phyloP scores from a whole-genome alignment of 2,329 filamentous ascomycete genomes.

The Fusarium pseudocircinatum region DNA sequence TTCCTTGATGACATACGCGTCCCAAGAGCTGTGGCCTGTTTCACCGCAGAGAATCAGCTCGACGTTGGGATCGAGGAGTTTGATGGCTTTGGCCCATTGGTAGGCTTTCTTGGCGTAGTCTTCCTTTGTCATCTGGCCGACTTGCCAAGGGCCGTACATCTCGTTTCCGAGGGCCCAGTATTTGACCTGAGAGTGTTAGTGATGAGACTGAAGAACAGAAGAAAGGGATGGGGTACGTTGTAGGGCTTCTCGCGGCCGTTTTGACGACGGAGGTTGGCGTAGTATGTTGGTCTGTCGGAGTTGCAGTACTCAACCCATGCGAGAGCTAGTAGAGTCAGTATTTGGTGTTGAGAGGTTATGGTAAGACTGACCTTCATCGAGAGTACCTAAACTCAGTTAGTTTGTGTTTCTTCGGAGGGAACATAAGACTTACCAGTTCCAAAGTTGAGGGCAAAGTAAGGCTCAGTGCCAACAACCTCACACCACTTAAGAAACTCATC shows the following conservation, averaged over 20 bases:
- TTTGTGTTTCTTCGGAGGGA: neutral
- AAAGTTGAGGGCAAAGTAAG: slow-evolving; percentile 83
- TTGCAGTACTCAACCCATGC: slow-evolving; percentile 92
- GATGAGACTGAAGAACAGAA: accelerated
- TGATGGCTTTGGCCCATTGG: slow-evolving; percentile 78
- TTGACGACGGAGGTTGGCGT: slow-evolving; percentile 80
- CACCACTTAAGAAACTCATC: slow-evolving; percentile 91
- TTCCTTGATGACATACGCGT: slow-evolving; percentile 76
- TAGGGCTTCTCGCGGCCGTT: slow-evolving; percentile 82
- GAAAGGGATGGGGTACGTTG: slow-evolving; percentile 51
- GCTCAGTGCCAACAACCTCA: slow-evolving; percentile 75
- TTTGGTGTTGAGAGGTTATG: neutral
- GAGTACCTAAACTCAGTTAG: slow-evolving; percentile 48
- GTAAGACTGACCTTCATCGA: slow-evolving; percentile 46
- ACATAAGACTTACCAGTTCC: slow-evolving; percentile 67
- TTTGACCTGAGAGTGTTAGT: slow-evolving; percentile 60
- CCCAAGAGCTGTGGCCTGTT: slow-evolving; percentile 75
- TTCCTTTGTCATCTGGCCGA: slow-evolving; percentile 74
- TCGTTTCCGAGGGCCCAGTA: slow-evolving; percentile 90
- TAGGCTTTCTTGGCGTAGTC: slow-evolving; percentile 74
- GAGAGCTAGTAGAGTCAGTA: slow-evolving; percentile 53
- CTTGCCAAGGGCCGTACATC: slow-evolving; percentile 73
- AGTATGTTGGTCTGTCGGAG: slow-evolving; percentile 78
- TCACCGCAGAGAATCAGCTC: slow-evolving; percentile 79
- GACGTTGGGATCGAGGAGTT: slow-evolving; percentile 75